These are phyloP conservation scores for Cladorrhinum sp. DNA, from an alignment of 2,329 filamentous ascomycete species.

Conservation along the genomic window DNA sequence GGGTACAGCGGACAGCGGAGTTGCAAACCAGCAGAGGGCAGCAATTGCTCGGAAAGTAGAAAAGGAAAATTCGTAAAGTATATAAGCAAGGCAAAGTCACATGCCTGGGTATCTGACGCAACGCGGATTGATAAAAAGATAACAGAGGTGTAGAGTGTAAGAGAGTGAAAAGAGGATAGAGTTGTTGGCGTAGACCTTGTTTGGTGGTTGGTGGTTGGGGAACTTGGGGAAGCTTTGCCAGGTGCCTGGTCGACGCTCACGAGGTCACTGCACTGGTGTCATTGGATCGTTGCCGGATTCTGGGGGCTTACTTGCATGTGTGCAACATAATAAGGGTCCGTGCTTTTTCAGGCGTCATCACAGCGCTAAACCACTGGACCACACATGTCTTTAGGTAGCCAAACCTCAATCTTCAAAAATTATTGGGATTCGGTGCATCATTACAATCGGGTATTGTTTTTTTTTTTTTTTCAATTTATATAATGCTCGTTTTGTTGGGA, in stretches of 20 bases:
- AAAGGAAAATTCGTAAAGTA: not conserved
- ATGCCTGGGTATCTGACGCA: not conserved
- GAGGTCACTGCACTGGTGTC: constrained; percentile 1
- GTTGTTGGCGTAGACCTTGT: not conserved
- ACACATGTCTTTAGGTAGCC: not conserved
- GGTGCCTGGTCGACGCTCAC: constrained; percentile 2
- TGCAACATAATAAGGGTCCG: no score
- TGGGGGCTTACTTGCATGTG: no score
- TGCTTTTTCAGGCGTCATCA: not conserved
- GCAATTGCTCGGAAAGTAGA: no score
- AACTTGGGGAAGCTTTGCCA: not conserved
- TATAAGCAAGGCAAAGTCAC: not conserved
- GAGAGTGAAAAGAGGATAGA: not conserved
- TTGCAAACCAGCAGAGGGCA: no score
- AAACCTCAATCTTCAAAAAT: no score
- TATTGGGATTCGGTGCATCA: not conserved
- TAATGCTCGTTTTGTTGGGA: not conserved
- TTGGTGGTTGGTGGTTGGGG: not conserved
- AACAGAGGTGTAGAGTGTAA: not conserved
- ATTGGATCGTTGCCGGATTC: not conserved
- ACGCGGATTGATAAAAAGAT: not conserved
- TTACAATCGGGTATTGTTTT: no score
- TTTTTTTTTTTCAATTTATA: no score
- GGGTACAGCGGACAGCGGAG: not conserved
- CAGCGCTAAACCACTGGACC: not conserved